Percentiles rank a stretch among this genome's conserved stretches.
These are phyloP conservation scores for Panellus pusillus DNA, from an alignment of 768 basidiomycete species.

Conservation along the genomic window DNA sequence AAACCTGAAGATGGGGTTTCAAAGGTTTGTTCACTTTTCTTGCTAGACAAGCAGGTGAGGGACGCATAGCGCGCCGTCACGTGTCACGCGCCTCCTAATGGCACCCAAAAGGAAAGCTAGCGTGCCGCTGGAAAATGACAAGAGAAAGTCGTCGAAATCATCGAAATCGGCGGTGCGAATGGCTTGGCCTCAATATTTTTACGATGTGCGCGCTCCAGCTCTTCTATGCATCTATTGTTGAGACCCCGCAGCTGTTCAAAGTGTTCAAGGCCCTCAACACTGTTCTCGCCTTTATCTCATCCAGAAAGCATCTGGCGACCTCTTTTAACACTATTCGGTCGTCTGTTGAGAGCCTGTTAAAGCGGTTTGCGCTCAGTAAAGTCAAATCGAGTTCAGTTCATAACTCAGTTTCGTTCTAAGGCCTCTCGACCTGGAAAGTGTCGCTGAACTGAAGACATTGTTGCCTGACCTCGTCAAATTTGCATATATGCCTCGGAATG, in stretches of 20 bases:
- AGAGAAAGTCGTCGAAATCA: background rate
- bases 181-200: conserved; percentile 67
- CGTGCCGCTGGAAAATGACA: too few relatives aligned
- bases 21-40: conserved; percentile 12
- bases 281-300: conserved; percentile 83
- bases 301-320: conserved; percentile 75
- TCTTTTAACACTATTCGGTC: conserved; percentile 74
- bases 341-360: conserved; percentile 80
- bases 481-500: conserved; percentile 69
- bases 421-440: conserved; percentile 71
- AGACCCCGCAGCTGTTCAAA: conserved; percentile 30
- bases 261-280: conserved; percentile 78
- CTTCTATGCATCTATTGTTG: background rate
- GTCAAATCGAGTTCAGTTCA: background rate
- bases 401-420: conserved; percentile 37
- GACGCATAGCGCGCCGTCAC: conserved; percentile 7
- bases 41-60: conserved; percentile 11
- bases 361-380: conserved; percentile 47
- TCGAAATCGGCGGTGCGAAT: background rate
- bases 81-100: background rate
- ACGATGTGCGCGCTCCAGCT: conserved; percentile 39
- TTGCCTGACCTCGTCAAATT: conserved; percentile 80
- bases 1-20: conserved; percentile 13
- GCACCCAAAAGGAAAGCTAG: background rate
- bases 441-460: conserved; percentile 87